Conservation (phyloP, 352 stramenopile species). For the Blastocystis sp. region DNA sequence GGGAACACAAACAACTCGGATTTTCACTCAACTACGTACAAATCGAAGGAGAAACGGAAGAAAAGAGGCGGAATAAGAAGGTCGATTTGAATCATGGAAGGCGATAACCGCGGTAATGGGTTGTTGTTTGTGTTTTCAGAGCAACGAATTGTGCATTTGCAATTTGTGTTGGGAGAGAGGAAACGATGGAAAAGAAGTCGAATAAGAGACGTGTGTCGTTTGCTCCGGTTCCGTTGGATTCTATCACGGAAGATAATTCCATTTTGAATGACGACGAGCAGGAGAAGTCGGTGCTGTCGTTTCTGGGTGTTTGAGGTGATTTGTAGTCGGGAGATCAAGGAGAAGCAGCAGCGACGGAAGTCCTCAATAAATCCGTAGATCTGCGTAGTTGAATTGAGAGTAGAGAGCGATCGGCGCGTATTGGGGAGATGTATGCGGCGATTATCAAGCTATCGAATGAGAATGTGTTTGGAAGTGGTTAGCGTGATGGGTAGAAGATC, state of each 20-base stretch:
- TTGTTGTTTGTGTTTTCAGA: too few species aligned
- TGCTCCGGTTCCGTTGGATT: neutral
- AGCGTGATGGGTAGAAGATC: constrained; percentile 30
- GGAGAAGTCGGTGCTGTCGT: neutral
- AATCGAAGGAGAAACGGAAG: too few species aligned
- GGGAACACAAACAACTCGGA: too few species aligned
- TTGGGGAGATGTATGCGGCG: constrained; percentile 38
- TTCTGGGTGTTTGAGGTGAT: neutral
- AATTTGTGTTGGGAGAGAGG: neutral
- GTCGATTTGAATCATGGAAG: too few species aligned
- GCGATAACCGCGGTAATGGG: too few species aligned
- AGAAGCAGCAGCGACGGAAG: neutral
- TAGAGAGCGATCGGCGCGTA: constrained; percentile 44
- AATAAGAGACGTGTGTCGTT: neutral
- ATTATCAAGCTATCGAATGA: constrained; percentile 51
- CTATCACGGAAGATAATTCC: constrained; percentile 8
- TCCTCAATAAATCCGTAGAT: neutral
- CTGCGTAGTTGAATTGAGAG: neutral
- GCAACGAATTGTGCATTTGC: neutral
- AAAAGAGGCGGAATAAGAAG: too few species aligned
- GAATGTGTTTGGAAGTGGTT: neutral
- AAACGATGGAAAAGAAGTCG: neutral
- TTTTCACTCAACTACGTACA: too few species aligned
- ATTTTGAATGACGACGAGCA: constrained; percentile 49
- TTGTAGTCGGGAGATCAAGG: neutral